These are phyloP conservation scores for Capsicum pubescens DNA, from an alignment of 257 asterid genomes.

Conservation along the genomic window DNA sequence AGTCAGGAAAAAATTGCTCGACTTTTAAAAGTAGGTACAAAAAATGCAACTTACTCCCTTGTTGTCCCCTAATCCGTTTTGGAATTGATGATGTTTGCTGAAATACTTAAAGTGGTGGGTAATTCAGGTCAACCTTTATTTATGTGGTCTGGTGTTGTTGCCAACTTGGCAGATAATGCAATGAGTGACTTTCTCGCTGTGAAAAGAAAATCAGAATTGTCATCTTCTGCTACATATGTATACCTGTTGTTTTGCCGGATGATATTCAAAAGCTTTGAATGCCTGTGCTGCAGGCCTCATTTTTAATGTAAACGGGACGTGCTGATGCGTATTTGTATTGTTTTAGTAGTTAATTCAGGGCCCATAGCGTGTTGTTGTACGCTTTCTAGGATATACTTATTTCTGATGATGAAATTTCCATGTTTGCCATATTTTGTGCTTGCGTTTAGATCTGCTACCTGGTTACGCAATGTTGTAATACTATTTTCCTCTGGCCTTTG, in stretches of 20 bases:
- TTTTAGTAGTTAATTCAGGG: background rate
- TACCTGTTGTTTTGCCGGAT: background rate
- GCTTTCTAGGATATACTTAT: background rate
- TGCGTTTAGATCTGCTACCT: background rate
- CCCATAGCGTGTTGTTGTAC: background rate
- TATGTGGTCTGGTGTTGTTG: background rate
- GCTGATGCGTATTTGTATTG: background rate
- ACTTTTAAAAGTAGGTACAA: background rate
- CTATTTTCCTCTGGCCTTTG: constrained; percentile 18
- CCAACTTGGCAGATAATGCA: background rate
- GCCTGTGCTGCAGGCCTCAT: background rate
- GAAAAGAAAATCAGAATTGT: background rate
- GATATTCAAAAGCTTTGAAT: background rate
- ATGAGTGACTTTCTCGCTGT: background rate
- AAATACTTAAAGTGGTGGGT: background rate
- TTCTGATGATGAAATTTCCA: constrained; percentile 10
- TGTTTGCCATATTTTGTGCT: background rate
- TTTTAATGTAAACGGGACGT: background rate
- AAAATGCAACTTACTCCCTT: background rate
- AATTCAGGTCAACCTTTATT: background rate
- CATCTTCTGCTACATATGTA: background rate
- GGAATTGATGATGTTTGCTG: constrained; percentile 12
- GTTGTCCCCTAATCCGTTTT: background rate
- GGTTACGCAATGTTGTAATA: background rate
- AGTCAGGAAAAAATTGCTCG: background rate